A percentile compares a stretch with the other conserved stretches of the same genome.
phyloP scores from a whole-genome alignment of 768 basidiomycete species.

The Cyclocybe cylindracea region DNA sequence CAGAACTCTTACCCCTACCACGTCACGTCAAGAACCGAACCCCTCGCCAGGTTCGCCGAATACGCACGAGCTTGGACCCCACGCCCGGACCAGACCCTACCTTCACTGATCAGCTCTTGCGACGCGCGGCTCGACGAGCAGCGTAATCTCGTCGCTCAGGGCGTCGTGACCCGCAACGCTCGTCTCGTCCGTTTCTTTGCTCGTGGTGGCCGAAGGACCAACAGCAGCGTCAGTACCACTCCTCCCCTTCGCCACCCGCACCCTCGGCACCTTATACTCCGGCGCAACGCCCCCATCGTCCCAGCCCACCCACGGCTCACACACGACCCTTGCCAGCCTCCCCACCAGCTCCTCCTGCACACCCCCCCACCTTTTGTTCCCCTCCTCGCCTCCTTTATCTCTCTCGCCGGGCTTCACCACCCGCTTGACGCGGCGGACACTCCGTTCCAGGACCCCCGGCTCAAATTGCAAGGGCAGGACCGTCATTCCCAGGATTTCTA shows the following conservation, averaged over 20 bases:
- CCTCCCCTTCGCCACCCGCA: no score
- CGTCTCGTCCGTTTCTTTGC: slow-evolving; percentile 5
- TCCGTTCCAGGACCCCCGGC: slow-evolving; percentile 48
- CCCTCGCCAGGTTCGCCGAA: slow-evolving; percentile 2
- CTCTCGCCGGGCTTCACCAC: slow-evolving; percentile 9
- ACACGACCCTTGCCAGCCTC: slow-evolving; percentile 48
- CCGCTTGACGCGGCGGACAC: slow-evolving; percentile 48
- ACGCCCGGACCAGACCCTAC: slow-evolving; percentile 59
- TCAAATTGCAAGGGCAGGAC: slow-evolving; percentile 17
- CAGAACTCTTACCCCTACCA: slow-evolving; percentile 17
- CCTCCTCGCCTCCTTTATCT: slow-evolving; percentile 1
- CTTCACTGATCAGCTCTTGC: slow-evolving; percentile 41
- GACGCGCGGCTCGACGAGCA: slow-evolving; percentile 47
- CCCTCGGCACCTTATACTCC: slow-evolving; percentile 10
- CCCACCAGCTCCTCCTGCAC: slow-evolving; percentile 51
- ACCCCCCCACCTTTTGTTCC: slow-evolving; percentile 9
- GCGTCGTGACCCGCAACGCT: slow-evolving; percentile 35
- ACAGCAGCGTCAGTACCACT: no score
- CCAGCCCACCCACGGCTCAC: slow-evolving; percentile 56
- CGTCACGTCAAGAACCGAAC: slow-evolving; percentile 6
- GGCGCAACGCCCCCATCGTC: slow-evolving; percentile 24
- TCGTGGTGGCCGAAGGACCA: background rate
- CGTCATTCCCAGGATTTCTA: slow-evolving; percentile 24
- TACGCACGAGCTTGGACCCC: slow-evolving; percentile 61
- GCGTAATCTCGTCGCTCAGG: slow-evolving; percentile 49